phyloP scores from a whole-genome alignment of 768 basidiomycete species.

The Suillus placidus region DNA sequence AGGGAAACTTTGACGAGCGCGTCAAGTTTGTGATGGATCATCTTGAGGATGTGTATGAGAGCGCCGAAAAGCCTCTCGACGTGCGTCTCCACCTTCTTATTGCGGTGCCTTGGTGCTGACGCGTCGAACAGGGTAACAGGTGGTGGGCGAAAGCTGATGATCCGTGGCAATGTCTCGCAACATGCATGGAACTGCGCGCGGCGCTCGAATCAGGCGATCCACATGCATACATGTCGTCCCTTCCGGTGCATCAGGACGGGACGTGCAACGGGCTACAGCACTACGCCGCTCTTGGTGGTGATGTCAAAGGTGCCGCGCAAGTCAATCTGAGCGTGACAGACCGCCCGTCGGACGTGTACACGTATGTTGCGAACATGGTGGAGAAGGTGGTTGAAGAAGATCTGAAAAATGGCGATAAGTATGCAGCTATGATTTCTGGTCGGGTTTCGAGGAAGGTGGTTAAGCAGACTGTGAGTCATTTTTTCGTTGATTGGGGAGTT shows the following conservation, averaged over 20 bases:
- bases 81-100: slow-evolving; percentile 41
- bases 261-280: slow-evolving; percentile 99
- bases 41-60: slow-evolving; percentile 79
- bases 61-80: slow-evolving; percentile 76
- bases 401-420: slow-evolving; percentile 47
- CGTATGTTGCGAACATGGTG: slow-evolving; percentile 86
- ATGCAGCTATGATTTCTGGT: slow-evolving; percentile 66
- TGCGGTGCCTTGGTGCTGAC: slow-evolving; percentile 11
- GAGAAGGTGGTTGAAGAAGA: slow-evolving; percentile 66
- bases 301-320: slow-evolving; percentile 82
- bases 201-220: slow-evolving; percentile 75
- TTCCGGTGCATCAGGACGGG: slow-evolving; percentile 98
- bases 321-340: slow-evolving; percentile 89
- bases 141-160: slow-evolving; percentile 96
- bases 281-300: slow-evolving; percentile 97
- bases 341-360: slow-evolving; percentile 93
- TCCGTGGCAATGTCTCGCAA: slow-evolving; percentile 96
- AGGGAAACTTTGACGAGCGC: slow-evolving; percentile 93
- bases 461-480: slow-evolving; percentile 82
- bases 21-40: slow-evolving; percentile 73
- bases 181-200: slow-evolving; percentile 84
- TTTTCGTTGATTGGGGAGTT: neutral
- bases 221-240: slow-evolving; percentile 56
- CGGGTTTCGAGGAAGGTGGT: slow-evolving; percentile 92
- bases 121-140: slow-evolving; percentile 52